phyloP scores from a whole-genome alignment of 805 yeast species.

The Myxozyma nipponensis region DNA sequence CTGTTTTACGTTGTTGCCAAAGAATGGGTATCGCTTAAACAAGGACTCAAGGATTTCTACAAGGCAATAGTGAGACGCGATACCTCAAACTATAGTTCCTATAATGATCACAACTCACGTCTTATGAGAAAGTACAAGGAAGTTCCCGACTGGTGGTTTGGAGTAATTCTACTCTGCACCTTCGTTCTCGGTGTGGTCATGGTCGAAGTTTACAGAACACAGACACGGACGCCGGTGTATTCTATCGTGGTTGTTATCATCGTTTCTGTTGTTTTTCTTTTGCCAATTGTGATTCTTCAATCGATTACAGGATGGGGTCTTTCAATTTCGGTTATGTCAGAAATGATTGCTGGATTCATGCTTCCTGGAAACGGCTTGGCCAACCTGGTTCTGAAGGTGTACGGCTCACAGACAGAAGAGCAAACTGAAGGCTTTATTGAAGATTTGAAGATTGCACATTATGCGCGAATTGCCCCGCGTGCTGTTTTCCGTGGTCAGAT shows the following conservation, averaged over 20 bases:
- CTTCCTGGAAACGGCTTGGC: conserved; percentile 61
- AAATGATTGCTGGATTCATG: conserved; percentile 61
- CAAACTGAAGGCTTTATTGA: conserved; percentile 54
- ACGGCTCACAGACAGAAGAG: conserved; percentile 41
- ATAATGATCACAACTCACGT: conserved; percentile 50
- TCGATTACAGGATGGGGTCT: conserved; percentile 60
- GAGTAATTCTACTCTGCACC: conserved; percentile 44
- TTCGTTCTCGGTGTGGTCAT: conserved; percentile 45
- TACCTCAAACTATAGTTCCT: conserved; percentile 24
- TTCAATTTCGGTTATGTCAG: conserved; percentile 60
- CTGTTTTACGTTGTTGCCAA: conserved; percentile 4
- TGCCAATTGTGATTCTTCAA: conserved; percentile 59
- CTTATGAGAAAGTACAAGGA: conserved; percentile 56
- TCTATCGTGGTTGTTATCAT: conserved; percentile 55
- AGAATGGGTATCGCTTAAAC: conserved; percentile 4
- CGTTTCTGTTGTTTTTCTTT: conserved; percentile 52
- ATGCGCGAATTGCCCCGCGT: conserved; percentile 60
- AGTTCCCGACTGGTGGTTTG: conserved; percentile 65
- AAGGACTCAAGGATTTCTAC: not conserved
- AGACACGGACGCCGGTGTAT: conserved; percentile 56
- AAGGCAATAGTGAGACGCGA: conserved; percentile 28
- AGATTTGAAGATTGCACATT: conserved; percentile 63
- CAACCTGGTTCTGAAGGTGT: conserved; percentile 58
- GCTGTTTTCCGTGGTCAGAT: conserved; percentile 53
- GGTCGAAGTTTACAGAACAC: conserved; percentile 42